Percentiles rank a stretch among this genome's conserved stretches.
These are phyloP conservation scores for Prunus yedoensis DNA, from an alignment of 331 rosid species.

Conservation along the genomic window DNA sequence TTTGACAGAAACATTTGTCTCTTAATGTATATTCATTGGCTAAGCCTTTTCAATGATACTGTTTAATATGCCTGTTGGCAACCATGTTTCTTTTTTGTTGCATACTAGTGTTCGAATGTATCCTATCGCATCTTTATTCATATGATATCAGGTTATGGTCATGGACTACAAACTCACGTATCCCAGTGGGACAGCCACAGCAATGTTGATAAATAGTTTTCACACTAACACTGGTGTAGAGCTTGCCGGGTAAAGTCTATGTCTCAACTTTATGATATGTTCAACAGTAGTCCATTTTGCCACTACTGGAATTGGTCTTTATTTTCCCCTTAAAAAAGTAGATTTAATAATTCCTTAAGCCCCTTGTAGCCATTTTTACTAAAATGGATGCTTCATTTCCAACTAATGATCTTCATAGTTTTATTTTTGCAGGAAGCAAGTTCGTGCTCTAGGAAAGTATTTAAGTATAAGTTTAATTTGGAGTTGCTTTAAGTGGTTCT, in stretches of 20 bases:
- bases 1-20: background rate
- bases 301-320: background rate
- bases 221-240: constrained; percentile 89
- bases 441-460: constrained; percentile 70
- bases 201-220: constrained; percentile 92
- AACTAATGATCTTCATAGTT: background rate
- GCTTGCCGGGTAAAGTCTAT: constrained; percentile 69
- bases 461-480: constrained; percentile 74
- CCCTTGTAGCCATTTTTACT: background rate
- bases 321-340: background rate
- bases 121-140: constrained; percentile 12
- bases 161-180: constrained; percentile 93
- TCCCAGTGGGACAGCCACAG: constrained; percentile 98
- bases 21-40: background rate
- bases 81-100: background rate
- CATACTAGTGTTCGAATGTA: background rate
- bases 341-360: background rate
- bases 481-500: constrained; percentile 98
- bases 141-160: constrained; percentile 77
- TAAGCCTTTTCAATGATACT: background rate
- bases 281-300: background rate
- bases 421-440: constrained; percentile 71
- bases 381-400: background rate
- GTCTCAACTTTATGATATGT: background rate
- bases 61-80: background rate